A percentile compares a stretch with the other conserved stretches of the same genome.
phyloP scores from a whole-genome alignment of 768 basidiomycete species.

The Phylloporus sp. region DNA sequence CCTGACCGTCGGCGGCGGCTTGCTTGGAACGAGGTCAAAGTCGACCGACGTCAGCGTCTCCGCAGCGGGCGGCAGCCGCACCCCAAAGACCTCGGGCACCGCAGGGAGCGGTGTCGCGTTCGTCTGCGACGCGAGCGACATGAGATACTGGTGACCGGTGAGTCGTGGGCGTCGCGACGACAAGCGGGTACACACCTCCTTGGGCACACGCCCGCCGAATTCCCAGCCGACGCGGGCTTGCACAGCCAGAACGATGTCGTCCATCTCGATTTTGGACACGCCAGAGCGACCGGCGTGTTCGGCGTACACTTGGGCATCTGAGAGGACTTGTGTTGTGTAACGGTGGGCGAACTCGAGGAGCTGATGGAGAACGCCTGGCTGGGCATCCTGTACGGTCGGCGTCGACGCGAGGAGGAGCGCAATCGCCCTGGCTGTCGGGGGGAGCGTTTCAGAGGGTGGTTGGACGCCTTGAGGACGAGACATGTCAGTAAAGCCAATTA shows the following conservation, averaged over 20 bases:
- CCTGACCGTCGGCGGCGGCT: conserved; percentile 72
- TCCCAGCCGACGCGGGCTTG: conserved; percentile 93
- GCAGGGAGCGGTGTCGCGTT: conserved; percentile 77
- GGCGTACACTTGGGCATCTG: conserved; percentile 83
- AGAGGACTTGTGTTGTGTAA: conserved; percentile 78
- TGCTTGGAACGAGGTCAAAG: conserved; percentile 84
- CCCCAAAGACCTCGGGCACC: conserved; percentile 86
- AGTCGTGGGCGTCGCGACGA: neutral
- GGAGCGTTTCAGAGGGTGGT: conserved; percentile 56
- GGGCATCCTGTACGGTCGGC: conserved; percentile 80
- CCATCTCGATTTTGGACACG: conserved; percentile 65
- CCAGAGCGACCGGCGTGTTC: conserved; percentile 78
- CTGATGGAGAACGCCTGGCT: conserved; percentile 83
- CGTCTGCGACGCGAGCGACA: conserved; percentile 78
- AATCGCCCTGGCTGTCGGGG: conserved; percentile 82
- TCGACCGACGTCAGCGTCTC: conserved; percentile 78
- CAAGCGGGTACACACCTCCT: conserved; percentile 56
- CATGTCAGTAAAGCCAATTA: conserved; percentile 27
- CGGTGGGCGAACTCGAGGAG: conserved; percentile 83
- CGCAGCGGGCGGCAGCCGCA: conserved; percentile 64
- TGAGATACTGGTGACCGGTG: conserved; percentile 62
- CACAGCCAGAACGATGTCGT: conserved; percentile 76
- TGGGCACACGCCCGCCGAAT: conserved; percentile 83
- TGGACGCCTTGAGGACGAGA: conserved; percentile 36
- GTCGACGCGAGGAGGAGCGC: conserved; percentile 81